phyloP scores from a whole-genome alignment of 1,139 yeast genomes.

The Kluyveromyces marxianus region DNA sequence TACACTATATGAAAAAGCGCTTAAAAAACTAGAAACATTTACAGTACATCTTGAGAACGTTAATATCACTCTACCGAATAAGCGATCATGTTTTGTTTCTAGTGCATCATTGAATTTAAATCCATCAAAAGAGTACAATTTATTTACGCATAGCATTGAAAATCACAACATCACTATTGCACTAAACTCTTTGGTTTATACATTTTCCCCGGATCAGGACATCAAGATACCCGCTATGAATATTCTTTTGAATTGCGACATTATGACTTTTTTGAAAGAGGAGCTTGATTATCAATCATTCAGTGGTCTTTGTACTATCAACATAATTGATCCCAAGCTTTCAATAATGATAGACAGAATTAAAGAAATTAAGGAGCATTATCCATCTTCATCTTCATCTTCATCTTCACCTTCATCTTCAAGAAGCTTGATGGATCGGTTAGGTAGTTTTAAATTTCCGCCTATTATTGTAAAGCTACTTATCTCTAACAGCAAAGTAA shows the following conservation, averaged over 20 bases:
- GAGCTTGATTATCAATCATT: constrained; percentile 15
- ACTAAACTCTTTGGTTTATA: constrained; percentile 18
- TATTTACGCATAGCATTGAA: background rate
- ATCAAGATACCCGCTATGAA: constrained; percentile 26
- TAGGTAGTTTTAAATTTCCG: background rate
- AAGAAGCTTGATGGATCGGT: background rate
- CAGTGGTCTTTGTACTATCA: constrained; percentile 18
- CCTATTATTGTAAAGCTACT: background rate
- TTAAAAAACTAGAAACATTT: background rate
- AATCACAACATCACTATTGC: constrained; percentile 18
- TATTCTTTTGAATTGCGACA: constrained; percentile 22
- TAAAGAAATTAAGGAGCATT: too few relatives aligned
- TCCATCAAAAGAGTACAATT: constrained; percentile 6
- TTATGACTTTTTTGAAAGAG: constrained; percentile 16
- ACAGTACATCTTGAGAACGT: constrained; percentile 21
- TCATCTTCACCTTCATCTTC: background rate
- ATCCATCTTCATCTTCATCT: background rate
- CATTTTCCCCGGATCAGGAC: constrained; percentile 14
- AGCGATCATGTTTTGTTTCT: constrained; percentile 16
- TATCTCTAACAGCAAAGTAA: background rate
- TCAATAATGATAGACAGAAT: too few relatives aligned
- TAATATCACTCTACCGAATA: constrained; percentile 13
- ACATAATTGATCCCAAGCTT: constrained; percentile 22
- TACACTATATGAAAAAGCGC: background rate
- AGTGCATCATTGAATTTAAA: constrained; percentile 21